phyloP scores from a whole-genome alignment of 257 asterid species.

The Solanum bukasovii region DNA sequence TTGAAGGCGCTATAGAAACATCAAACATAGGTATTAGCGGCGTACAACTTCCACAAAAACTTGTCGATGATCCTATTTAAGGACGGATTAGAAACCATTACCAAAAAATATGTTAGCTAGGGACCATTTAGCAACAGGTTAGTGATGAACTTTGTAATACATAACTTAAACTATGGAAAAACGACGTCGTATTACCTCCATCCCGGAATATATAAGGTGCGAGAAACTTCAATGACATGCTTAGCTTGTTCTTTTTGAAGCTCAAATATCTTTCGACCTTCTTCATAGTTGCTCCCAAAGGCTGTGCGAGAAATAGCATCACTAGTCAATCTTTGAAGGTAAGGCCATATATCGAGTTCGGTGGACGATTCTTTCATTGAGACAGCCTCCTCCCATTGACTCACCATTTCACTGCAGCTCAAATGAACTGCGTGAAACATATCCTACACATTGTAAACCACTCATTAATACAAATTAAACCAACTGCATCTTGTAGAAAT shows the following conservation, averaged over 20 bases:
- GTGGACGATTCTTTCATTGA: slow-evolving; percentile 4
- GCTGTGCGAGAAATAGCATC: slow-evolving; percentile 40
- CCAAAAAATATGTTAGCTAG: neutral
- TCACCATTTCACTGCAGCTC: slow-evolving; percentile 25
- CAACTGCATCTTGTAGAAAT: neutral
- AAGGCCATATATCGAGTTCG: slow-evolving; percentile 37
- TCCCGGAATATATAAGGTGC: slow-evolving; percentile 24
- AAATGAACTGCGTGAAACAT: slow-evolving; percentile 28
- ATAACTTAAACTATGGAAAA: neutral
- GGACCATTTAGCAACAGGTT: neutral
- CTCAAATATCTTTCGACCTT: slow-evolving; percentile 37
- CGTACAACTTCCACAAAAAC: neutral
- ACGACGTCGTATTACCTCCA: slow-evolving; percentile 13
- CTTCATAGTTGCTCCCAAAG: slow-evolving; percentile 39
- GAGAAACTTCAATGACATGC: neutral
- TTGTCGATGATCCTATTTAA: neutral
- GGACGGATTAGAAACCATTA: neutral
- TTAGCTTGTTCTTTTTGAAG: slow-evolving; percentile 5
- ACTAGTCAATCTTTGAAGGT: slow-evolving; percentile 16
- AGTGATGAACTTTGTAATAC: neutral
- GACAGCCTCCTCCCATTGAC: slow-evolving; percentile 22
- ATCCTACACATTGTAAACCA: slow-evolving; percentile 2
- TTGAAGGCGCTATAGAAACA: neutral
- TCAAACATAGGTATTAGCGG: neutral
- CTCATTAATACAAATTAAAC: neutral